Conservation (phyloP, 805 yeast genomes). For the Pichia heedii region DNA sequence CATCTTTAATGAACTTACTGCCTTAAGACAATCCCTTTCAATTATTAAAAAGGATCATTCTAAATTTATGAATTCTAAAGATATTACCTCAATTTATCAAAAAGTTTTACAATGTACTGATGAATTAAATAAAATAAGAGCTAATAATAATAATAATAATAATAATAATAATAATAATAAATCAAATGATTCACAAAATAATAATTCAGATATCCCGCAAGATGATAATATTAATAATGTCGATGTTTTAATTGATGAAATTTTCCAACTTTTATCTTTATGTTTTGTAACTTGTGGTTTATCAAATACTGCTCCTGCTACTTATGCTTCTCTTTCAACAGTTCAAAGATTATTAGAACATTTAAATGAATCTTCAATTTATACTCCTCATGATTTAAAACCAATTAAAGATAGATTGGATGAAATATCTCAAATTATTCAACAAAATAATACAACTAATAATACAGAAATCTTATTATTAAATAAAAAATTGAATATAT, state of each 20-base stretch:
- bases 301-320: slow-evolving; percentile 85
- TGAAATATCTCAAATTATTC: slow-evolving; percentile 54
- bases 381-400: slow-evolving; percentile 71
- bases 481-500: slow-evolving; percentile 55
- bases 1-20: slow-evolving; percentile 32
- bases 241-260: slow-evolving; percentile 76
- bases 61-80: slow-evolving; percentile 58
- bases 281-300: slow-evolving; percentile 90
- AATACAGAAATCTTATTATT: slow-evolving; percentile 35
- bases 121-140: slow-evolving; percentile 43
- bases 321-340: slow-evolving; percentile 81
- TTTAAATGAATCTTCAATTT: slow-evolving; percentile 69
- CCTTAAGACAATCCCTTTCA: slow-evolving; percentile 35
- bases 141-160: slow-evolving; percentile 4
- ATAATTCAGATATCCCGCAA: no score
- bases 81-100: slow-evolving; percentile 52
- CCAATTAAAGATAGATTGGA: slow-evolving; percentile 68
- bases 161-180: slow-evolving; percentile 1
- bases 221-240: slow-evolving; percentile 32
- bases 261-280: slow-evolving; percentile 77
- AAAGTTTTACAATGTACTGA: slow-evolving; percentile 46
- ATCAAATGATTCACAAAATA: slow-evolving; percentile 25
- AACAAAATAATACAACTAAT: slow-evolving; percentile 14
- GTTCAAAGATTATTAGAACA: slow-evolving; percentile 80
- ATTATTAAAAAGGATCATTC: slow-evolving; percentile 53